Conservation (phyloP, 208 protist species). For the Wallacemonas sp. region DNA sequence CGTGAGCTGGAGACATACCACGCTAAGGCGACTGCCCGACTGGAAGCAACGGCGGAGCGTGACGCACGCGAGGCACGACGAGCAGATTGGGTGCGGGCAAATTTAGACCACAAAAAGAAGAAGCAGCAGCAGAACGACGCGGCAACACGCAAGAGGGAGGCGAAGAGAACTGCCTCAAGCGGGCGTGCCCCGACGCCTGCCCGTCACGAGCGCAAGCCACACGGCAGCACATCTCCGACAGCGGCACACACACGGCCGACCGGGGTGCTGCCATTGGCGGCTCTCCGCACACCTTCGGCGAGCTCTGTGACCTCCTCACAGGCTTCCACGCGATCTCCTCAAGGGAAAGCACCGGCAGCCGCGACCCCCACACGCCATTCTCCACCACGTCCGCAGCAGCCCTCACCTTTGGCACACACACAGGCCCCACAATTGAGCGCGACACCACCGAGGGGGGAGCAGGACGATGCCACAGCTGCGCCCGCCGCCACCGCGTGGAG, state of each 20-base stretch:
- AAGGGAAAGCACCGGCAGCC: not conserved
- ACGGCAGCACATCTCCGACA: too few species aligned
- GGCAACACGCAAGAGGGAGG: not conserved
- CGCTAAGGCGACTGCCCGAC: not conserved
- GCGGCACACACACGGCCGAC: too few species aligned
- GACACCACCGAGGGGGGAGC: too few species aligned
- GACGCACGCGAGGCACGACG: not conserved
- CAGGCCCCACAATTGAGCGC: too few species aligned
- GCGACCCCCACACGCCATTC: not conserved
- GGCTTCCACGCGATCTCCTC: not conserved
- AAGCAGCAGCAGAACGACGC: not conserved
- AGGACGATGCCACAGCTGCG: not conserved
- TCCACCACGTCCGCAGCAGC: too few species aligned
- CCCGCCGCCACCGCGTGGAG: not conserved
- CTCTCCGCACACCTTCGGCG: not conserved
- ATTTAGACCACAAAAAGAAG: not conserved
- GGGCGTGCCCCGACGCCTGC: too few species aligned
- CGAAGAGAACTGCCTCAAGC: not conserved
- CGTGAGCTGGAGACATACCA: constrained; percentile 7
- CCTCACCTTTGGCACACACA: too few species aligned
- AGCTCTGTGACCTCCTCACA: not conserved
- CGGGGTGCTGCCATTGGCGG: not conserved
- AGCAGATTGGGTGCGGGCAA: not conserved
- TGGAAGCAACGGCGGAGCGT: not conserved
- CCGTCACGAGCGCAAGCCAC: too few species aligned